phyloP scores from a whole-genome alignment of 2,329 filamentous ascomycete species.

The Fusarium acutatum region DNA sequence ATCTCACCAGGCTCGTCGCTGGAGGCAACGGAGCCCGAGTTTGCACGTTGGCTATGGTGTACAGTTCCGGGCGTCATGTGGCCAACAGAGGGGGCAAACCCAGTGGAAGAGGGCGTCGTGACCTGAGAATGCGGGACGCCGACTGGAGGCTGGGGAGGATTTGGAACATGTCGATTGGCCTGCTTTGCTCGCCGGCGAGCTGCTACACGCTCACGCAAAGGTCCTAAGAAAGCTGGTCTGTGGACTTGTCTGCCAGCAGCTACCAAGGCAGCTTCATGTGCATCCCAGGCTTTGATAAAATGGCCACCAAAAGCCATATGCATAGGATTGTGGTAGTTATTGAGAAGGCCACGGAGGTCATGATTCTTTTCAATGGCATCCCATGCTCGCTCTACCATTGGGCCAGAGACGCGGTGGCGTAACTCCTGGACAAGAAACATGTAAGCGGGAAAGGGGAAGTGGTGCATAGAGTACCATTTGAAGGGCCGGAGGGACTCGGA shows the following conservation, averaged over 20 bases:
- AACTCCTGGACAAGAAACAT: conserved; percentile 68
- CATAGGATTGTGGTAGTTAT: conserved; percentile 62
- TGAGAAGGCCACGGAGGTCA: conserved; percentile 58
- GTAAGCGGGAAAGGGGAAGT: conserved; percentile 69
- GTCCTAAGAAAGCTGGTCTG: conserved; percentile 57
- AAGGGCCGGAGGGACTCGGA: conserved; percentile 61
- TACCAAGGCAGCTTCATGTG: conserved; percentile 58
- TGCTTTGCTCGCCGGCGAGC: conserved; percentile 44
- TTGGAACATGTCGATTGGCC: conserved; percentile 41
- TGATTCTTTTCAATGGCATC: conserved; percentile 64
- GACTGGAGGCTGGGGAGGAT: conserved; percentile 36
- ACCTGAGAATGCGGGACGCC: conserved; percentile 35
- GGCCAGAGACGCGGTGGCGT: conserved; percentile 60
- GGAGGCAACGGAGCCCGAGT: conserved; percentile 32
- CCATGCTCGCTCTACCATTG: conserved; percentile 67
- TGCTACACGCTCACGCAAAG: conserved; percentile 57
- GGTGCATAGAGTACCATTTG: conserved; percentile 66
- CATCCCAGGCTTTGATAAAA: conserved; percentile 71
- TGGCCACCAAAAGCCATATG: conserved; percentile 65
- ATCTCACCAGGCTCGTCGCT: conserved; percentile 49
- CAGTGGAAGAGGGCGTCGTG: conserved; percentile 43
- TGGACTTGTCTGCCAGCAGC: conserved; percentile 54
- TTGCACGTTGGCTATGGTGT: conserved; percentile 7
- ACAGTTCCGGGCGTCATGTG: conserved; percentile 15
- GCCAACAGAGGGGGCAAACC: conserved; percentile 45